Evolutionary conservation across 768 basidiomycete genomes (phyloP), one percentile per base, ranked within the genome.

Genomic region (Polyporus arcularius): DNA sequence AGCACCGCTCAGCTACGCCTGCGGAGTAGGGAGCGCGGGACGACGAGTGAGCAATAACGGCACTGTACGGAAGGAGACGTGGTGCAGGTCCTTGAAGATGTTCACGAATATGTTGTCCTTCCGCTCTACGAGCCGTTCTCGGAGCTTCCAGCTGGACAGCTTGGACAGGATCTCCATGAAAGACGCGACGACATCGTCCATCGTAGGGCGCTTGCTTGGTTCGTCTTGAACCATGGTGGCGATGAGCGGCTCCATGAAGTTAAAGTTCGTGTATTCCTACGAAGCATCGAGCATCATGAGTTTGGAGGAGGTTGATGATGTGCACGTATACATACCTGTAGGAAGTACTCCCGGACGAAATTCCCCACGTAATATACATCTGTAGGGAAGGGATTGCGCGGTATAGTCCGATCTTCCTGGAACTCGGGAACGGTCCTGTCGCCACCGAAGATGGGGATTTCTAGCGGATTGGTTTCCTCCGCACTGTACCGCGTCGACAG

Each of bases 401-500:
- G 62, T 54, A 45, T 51, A 32, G 39, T 45, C 12, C 28, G 45
- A 21, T 60, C 57, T 26, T 49, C 16, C 18, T 59, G 65, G 40
- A 64, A 70, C 39, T 71, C 68, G 4, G 65, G 67, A 8, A 68
- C 69, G n/a, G 55, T 61, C 53, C 63, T 67, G 46, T 61, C 65
- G 4, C 67, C 63, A 18, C 65, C 67, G 7, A 43, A 38, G 11
- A 68, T 58, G 0, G 55, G 60, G 4, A 31, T 9, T n/a, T 71
- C 75, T 0, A 58, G 62, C 0, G 76, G 73, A 0, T 62, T 40
- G 1, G 66, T 52, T 4, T 73, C 62, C 0, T 67, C 53, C 0
- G 74, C 72, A 3, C 55, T 61, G 54, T 75, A 78, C 4, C 59
- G 63, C 0, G 66, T 66, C 26, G 66, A 57, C 4, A 63, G 9